phyloP scores from a whole-genome alignment of 257 asterid genomes.

The Henckelia pumila region DNA sequence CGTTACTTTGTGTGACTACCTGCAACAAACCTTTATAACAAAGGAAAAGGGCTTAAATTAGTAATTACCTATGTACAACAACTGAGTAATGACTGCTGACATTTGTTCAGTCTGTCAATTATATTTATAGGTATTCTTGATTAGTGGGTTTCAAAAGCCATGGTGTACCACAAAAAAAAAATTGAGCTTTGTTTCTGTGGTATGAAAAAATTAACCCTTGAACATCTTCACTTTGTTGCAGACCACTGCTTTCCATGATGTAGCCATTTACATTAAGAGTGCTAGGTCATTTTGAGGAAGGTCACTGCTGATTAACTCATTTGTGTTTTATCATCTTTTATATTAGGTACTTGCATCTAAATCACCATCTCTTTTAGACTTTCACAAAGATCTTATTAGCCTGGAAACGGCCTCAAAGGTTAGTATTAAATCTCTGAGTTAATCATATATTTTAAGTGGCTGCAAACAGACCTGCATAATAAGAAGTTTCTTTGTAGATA shows the following conservation, averaged over 20 bases:
- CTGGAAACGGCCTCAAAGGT: slow-evolving; percentile 95
- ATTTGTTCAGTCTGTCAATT: background rate
- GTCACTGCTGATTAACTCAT: slow-evolving; percentile 14
- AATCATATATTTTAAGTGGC: slow-evolving; percentile 18
- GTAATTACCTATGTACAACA: too few species aligned
- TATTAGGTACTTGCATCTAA: slow-evolving; percentile 78
- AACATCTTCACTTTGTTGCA: slow-evolving; percentile 9
- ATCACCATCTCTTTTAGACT: slow-evolving; percentile 68
- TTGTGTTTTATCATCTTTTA: slow-evolving; percentile 23
- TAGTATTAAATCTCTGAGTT: slow-evolving; percentile 24
- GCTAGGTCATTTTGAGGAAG: background rate
- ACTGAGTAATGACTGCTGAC: too few species aligned
- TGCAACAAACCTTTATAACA: background rate
- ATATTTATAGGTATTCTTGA: slow-evolving; percentile 3
- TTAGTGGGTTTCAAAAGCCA: background rate
- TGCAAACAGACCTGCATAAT: slow-evolving; percentile 22
- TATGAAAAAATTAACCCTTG: slow-evolving; percentile 1
- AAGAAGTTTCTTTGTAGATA: slow-evolving; percentile 49
- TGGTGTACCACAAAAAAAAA: background rate
- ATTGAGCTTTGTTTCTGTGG: background rate
- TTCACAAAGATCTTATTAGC: slow-evolving; percentile 72
- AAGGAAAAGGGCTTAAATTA: background rate
- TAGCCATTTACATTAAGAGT: background rate
- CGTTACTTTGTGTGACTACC: background rate
- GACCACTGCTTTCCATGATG: background rate